Base-by-base conservation (phyloP, 169 alveolate species). In the Theileria orientalis region DNA sequence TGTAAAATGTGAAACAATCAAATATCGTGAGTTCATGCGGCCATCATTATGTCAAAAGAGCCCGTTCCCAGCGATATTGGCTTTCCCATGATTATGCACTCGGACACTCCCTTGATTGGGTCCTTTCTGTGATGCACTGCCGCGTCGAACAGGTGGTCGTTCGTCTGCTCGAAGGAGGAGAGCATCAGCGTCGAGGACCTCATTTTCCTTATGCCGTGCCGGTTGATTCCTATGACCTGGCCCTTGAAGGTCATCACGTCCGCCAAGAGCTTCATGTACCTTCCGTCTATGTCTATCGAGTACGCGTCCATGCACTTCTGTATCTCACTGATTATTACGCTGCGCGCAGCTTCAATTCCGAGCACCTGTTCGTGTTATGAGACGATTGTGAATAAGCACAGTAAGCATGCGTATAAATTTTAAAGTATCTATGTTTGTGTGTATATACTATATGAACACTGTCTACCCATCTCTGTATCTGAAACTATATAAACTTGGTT, bases 81-180 rank as follows among this genome's bases (percentile, higher is more conserved):
- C 52, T 96, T 95, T 33, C 99, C 99, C 94, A 96, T 94, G 79
- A 97, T 96, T 84, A 97, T 96, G 77, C 98, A 94, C 89, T 96
- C 99, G 80, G 96, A 91, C 40, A 96, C 98, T 30, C 98, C 98
- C 54, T 84, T 88, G 40, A 96, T 94, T 27, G 94, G 94, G 76
- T 96, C 99, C 21, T 82, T 91, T 60, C 92, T 89, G 74, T 95
- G 91, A 69, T 91, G 96, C 14, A 94, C 93, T 0, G 99, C 99
- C 2, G 99, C 98, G 83, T 97, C 99, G 83, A 96, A 97, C 66
- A 98, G 90, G 76, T 94, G 97, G 61, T 98, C 99, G 57, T 95
- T 96, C 16, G 99, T 98, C 85, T 97, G 98, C 91, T 98, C 99
- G 86, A 98, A 98, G 59, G 98, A 94, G 7, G 99, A 99, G 60